Base-by-base conservation (phyloP, 2,329 filamentous ascomycete genomes). In the Colletotrichum chlorophyti region DNA sequence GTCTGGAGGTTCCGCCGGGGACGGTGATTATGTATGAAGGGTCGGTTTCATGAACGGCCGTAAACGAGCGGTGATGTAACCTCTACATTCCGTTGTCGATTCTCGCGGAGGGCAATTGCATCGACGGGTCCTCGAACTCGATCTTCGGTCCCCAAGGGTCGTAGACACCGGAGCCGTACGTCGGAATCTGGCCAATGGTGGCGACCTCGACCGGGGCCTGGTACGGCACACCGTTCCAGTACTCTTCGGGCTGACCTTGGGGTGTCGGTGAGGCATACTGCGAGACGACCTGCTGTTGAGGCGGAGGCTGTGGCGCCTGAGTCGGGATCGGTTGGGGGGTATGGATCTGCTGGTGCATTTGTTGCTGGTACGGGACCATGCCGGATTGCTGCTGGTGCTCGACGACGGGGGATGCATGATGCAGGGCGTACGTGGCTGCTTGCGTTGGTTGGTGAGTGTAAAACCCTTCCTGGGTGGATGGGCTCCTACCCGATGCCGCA, bases 61-160 rank as follows among this genome's bases (percentile, higher is more conserved):
- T 29, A 31, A 17, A n/a, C 23, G 19, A 17, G 27, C 14, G 29
- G 19, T 31, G 4, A 10, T 35, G 26, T 37, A 21, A 42, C 23
- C 15, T 57, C 76, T 72, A 86, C 73, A 87, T 75, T n/a, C n/a
- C n/a, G 59, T 74, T 80, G 63, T 84, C 82, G 62, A 87, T 80
- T 47, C 84, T 76, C 37, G 77, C 81, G 66, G 83, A 86, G 10
- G 84, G 85, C 70, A 87, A 76, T 69, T 85, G 83, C 73, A 86
- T 79, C 9, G 79, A 76, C 17, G 80, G 76, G 61, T 86, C 83
- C 35, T 83, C 83, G 54, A 79, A 85, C 63, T 86, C 84, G 21
- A 83, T 71, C 73, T 87, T 87, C 37, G 77, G 75, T 12, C 66
- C 71, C 77, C 83, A 87, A 2, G 81, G 71, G 62, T 83, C 81